Percentiles rank a stretch among this genome's conserved stretches.
Evolutionary conservation across 768 basidiomycete genomes (phyloP).

Genomic region (Melanogaster broomeanus): DNA sequence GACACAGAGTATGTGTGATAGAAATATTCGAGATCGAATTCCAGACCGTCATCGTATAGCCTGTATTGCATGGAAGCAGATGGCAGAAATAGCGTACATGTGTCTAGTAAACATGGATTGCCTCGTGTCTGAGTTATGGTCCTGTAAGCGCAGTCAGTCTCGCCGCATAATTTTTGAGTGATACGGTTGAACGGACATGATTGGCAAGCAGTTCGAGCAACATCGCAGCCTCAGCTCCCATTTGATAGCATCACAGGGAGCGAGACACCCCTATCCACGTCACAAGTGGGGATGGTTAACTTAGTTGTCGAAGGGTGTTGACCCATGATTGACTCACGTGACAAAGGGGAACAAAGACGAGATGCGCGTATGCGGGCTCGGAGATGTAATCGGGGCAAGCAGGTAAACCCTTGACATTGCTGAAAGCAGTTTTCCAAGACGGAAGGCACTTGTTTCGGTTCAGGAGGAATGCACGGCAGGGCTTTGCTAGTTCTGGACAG

Average conservation of each 20-base stretch:
- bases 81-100: no score
- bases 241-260: constrained; percentile 11
- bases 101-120: no score
- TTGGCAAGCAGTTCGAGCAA: constrained; percentile 4
- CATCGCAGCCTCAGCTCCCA: constrained; percentile 16
- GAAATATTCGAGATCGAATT: neutral
- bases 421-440: constrained; percentile 30
- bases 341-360: constrained; percentile 32
- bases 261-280: constrained; percentile 9
- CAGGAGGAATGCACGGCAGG: constrained; percentile 29
- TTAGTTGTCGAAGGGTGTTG: neutral
- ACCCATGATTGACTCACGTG: constrained; percentile 23
- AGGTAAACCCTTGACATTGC: constrained; percentile 23
- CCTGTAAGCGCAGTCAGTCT: constrained; percentile 2
- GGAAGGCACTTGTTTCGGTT: constrained; percentile 12
- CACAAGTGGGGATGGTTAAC: neutral
- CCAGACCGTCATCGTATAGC: no score
- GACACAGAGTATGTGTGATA: neutral
- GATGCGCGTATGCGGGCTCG: constrained; percentile 28
- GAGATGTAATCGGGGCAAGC: constrained; percentile 28
- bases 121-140: neutral
- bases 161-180: neutral
- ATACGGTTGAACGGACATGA: constrained; percentile 5
- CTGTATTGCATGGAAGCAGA: no score
- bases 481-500: constrained; percentile 33